These are phyloP conservation scores for Trichoderma guizhouense DNA, from an alignment of 2,329 filamentous ascomycete species.

Conservation along the genomic window DNA sequence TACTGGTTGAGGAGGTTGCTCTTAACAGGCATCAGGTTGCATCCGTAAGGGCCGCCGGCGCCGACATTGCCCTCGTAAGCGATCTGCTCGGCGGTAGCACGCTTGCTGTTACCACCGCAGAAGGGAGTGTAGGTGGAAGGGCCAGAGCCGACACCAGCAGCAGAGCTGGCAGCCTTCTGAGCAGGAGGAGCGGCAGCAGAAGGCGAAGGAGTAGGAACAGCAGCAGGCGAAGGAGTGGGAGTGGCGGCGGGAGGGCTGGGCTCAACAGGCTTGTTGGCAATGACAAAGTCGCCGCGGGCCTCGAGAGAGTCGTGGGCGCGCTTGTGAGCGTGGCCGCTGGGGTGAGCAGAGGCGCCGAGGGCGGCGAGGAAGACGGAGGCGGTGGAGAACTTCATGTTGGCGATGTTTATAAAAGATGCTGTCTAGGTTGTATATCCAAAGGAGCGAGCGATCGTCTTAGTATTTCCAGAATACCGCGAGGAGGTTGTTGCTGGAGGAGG, in stretches of 20 bases:
- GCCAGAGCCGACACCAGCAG: slow-evolving; percentile 20
- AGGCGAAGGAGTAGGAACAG: slow-evolving; percentile 17
- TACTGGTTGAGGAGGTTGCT: slow-evolving; percentile 37
- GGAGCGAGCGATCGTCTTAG: slow-evolving; percentile 1
- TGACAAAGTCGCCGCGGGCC: slow-evolving; percentile 34
- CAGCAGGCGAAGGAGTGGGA: slow-evolving; percentile 15
- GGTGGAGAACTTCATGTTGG: slow-evolving; percentile 42
- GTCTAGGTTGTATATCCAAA: slow-evolving; percentile 7
- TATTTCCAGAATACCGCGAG: slow-evolving; percentile 22
- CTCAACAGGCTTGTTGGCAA: slow-evolving; percentile 33
- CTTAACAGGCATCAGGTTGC: slow-evolving; percentile 50
- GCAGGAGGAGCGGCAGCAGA: slow-evolving; percentile 19
- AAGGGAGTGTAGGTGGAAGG: slow-evolving; percentile 30
- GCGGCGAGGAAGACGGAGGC: slow-evolving; percentile 38
- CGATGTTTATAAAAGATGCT: slow-evolving; percentile 1
- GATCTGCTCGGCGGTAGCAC: slow-evolving; percentile 46
- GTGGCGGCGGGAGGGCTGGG: slow-evolving; percentile 19
- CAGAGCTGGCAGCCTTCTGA: slow-evolving; percentile 3
- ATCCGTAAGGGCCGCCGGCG: slow-evolving; percentile 40
- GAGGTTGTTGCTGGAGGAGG: not conserved
- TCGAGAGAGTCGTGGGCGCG: slow-evolving; percentile 33
- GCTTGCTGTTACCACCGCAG: slow-evolving; percentile 40
- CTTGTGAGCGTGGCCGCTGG: slow-evolving; percentile 38
- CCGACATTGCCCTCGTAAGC: slow-evolving; percentile 48
- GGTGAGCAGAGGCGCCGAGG: slow-evolving; percentile 41